phyloP scores from a whole-genome alignment of 441 rosid species.

The Erodium moschatum region DNA sequence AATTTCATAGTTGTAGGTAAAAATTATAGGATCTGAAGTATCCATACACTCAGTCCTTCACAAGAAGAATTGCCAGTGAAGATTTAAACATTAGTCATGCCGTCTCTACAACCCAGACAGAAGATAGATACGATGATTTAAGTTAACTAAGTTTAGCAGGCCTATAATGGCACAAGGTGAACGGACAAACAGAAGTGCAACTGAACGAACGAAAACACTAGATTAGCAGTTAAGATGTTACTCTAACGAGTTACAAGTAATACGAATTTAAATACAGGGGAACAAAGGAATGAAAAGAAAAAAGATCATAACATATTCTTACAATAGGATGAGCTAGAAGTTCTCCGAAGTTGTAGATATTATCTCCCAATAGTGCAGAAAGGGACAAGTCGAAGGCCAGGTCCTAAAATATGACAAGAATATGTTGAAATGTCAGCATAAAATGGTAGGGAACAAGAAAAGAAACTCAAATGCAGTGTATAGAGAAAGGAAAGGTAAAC shows the following conservation, averaged over 20 bases:
- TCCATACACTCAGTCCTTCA: neutral
- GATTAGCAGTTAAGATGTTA: neutral
- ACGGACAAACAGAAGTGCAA: neutral
- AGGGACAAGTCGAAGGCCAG: conserved; percentile 94
- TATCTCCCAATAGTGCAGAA: conserved; percentile 89
- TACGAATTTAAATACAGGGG: neutral
- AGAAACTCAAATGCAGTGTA: neutral
- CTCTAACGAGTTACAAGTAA: neutral
- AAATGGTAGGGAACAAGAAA: conserved; percentile 6
- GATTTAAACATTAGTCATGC: neutral
- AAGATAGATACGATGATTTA: conserved; percentile 2
- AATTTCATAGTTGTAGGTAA: neutral
- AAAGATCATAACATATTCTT: conserved; percentile 29
- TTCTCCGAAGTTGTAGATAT: conserved; percentile 94
- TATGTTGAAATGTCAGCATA: conserved; percentile 1
- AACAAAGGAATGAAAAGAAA: conserved; percentile 1
- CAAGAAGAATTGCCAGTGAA: neutral
- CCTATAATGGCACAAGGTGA: neutral
- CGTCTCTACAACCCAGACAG: neutral
- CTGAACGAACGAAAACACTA: neutral
- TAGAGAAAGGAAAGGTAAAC: neutral
- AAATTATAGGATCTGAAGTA: neutral
- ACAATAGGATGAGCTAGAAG: conserved; percentile 96
- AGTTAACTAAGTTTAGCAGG: conserved; percentile 3
- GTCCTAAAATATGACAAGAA: conserved; percentile 45